phyloP scores from a whole-genome alignment of 257 asterid species.

The Fraxinus quadrangulata region DNA sequence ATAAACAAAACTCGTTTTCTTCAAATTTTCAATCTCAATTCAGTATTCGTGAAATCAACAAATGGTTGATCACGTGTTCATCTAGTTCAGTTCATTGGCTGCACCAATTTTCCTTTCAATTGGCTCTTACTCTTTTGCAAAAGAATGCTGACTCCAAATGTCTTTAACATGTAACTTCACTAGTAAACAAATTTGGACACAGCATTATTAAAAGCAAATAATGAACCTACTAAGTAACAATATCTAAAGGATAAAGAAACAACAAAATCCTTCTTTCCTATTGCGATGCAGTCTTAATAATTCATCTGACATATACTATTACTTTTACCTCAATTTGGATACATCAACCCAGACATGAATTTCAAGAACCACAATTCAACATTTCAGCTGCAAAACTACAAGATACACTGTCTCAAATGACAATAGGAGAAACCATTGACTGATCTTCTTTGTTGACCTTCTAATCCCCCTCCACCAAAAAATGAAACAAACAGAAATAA shows the following conservation, averaged over 20 bases:
- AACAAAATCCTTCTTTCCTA: not conserved
- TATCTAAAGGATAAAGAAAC: not conserved
- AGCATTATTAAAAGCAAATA: not conserved
- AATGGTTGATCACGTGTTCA: no score
- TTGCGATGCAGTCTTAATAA: not conserved
- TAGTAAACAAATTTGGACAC: not conserved
- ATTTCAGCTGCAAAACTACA: not conserved
- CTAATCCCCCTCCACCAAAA: conserved; percentile 9
- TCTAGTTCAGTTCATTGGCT: no score
- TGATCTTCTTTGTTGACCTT: conserved; percentile 5
- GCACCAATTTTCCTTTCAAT: not conserved
- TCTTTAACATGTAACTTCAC: not conserved
- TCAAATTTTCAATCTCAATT: no score
- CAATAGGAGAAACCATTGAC: not conserved
- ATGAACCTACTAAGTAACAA: not conserved
- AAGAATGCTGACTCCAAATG: not conserved
- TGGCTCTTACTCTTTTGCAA: not conserved
- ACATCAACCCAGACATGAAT: not conserved
- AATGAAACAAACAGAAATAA: not conserved
- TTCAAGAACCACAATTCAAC: conserved; percentile 6
- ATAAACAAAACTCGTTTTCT: no score
- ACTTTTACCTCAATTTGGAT: not conserved
- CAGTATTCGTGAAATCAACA: no score
- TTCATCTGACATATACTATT: not conserved
- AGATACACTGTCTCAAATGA: not conserved